Base-by-base conservation (phyloP, 768 basidiomycete species). In the Rhizopogon salebrosus region DNA sequence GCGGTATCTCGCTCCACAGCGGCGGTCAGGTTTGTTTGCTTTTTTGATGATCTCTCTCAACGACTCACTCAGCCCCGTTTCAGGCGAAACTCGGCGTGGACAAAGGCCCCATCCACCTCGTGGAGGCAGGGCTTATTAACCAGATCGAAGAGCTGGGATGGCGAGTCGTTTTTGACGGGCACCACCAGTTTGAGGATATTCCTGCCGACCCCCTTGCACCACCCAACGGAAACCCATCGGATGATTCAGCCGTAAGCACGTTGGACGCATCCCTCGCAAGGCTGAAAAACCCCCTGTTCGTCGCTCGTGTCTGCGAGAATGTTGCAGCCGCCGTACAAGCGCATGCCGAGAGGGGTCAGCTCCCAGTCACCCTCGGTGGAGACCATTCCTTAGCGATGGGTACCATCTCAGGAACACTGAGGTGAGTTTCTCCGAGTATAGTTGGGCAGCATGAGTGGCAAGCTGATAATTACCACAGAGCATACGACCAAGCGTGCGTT, bases 301-400 rank as follows among this genome's bases (percentile, higher is more conserved):
- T 98, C 34, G 89, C 89, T 23, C 78, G 79, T 14, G 95, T 98
- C 39, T 84, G 82, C 57, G 68, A 92, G 67, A 80, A 85, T 40
- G 86, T 98, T 35, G 84, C 89, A n/a, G 70, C 78, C 34, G 83
- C 72, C 29, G 88, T 98, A n/a, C 82, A 82, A 11, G 78, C 64
- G 2, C 89, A 94, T 69, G 84, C 82, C 23, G 79, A 79, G 71
- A 82, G 83, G 49, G 93, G 95, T 1, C 79, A 84, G 61, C 74
- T 99, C 22, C 89, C 94, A 8, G 74, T 99, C 11, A 98, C 94
- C 2, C 75, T 98, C 6, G 97, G 97, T 10, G 97, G 97, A 11
- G 97, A 99, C 64, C 97, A 99, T 71, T 95, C 92, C 52, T 59
- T 84, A 80, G 86, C 94, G 0, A 87, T 98, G 87, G 97, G 93